Evolutionary conservation across 2,329 filamentous ascomycete species (phyloP), one percentile per base, ranked within the genome.

Genomic region (Aspergillus candidus): DNA sequence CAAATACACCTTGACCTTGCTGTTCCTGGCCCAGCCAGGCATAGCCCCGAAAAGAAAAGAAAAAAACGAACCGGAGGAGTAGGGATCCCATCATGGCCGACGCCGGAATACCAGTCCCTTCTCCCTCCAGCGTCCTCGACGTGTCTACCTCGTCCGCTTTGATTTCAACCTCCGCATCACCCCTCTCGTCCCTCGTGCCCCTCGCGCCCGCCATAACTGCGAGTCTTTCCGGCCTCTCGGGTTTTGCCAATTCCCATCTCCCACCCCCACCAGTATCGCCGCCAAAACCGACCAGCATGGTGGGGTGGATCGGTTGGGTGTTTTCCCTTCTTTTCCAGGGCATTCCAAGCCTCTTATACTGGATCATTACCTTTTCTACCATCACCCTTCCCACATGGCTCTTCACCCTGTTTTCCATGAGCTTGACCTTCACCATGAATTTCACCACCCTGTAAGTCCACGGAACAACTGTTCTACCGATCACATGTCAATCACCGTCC

Each of bases 381-480:
- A 89, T 97, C 54, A 94, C 88, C 12, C 67, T 96, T 47, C 93
- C 93, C 35, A 88, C 88, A 63, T 81, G 93, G 67, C 78, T 97
- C 13, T 98, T 94, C 65, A 86, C 83, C 5, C 74, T 95, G 50
- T 88, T 95, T 61, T 95, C 89, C 5, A 91, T 88, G 52, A 96
- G 87, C 66, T 74, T 94, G 73, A 98, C 93, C 0, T 88, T 98
- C 61, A 98, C 93, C 10, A 94, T 98, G 90, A 97, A 97, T 65
- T 91, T 93, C 56, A 97, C 91, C 14, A 98, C 93, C 13, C 69
- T 98, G 82, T 94, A 80, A 62, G 82, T 39, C 32, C 12, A 32
- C 27, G 32, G 4, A 38, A 32, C 12, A 11, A 14, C 11, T 6
- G n/a, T n/a, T n/a, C n/a, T n/a, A n/a, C n/a, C n/a, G n/a, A n/a